A percentile compares a stretch with the other conserved stretches of the same genome.
phyloP scores from a whole-genome alignment of 306 rosid genomes.

The Styphnolobium japonicum region DNA sequence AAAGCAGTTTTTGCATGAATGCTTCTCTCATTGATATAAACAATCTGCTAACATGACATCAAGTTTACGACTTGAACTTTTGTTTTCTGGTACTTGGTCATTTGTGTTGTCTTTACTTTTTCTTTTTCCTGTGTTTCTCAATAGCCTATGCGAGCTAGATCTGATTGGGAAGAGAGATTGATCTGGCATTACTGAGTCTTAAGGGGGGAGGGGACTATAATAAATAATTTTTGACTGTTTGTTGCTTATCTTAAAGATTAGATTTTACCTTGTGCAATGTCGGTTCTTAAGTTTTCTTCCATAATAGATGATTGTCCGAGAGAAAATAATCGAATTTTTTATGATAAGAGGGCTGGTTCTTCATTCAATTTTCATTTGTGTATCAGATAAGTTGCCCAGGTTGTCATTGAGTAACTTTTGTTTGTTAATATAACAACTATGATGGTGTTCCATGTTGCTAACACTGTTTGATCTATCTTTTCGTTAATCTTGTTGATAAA shows the following conservation, averaged over 20 bases:
- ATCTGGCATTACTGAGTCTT: conserved; percentile 8
- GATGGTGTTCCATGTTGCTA: background rate
- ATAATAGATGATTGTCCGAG: background rate
- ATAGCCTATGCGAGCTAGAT: conserved; percentile 19
- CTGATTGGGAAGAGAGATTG: background rate
- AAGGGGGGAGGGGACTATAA: no score
- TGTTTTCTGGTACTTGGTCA: background rate
- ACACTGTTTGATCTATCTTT: background rate
- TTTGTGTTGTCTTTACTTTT: background rate
- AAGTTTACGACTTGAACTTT: background rate
- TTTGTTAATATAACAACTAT: no score
- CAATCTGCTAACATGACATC: background rate
- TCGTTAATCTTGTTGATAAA: background rate
- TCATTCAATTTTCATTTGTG: background rate
- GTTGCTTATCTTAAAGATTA: conserved; percentile 17
- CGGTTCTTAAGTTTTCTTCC: background rate
- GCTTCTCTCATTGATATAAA: background rate
- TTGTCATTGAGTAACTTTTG: background rate
- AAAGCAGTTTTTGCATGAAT: background rate
- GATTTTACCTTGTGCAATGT: background rate
- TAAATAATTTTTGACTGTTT: background rate
- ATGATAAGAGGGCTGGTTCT: background rate
- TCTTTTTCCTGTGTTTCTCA: background rate
- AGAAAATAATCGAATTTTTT: background rate
- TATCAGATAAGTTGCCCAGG: background rate